Base-by-base conservation (phyloP, 148 eudicot species). In the Diospyros lotus region DNA sequence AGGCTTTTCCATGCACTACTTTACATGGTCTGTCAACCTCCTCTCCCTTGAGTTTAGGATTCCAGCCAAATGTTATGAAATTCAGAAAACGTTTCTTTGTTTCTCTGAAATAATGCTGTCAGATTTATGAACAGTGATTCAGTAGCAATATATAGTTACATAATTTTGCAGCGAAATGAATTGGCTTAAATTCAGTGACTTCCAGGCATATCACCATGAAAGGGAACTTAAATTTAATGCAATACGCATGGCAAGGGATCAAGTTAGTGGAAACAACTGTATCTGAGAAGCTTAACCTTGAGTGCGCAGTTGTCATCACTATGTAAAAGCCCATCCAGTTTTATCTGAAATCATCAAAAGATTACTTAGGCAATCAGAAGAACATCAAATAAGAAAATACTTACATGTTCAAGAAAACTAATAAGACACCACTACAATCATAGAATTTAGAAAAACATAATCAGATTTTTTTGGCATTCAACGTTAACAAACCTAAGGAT, bases 261-360 rank as follows among this genome's bases (percentile, higher is more conserved):
- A 50, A 12, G 51, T 44, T 44, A 28, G 28, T 28, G 28, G 71
- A 51, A 8, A 9, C 58, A 56, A 10, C 12, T 18, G 58, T 41
- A 61, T 17, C 40, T 12, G n/a, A 40, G 60, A 41, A 78, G 80
- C 50, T 66, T 48, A 67, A 94, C 98, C 98, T 92, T 95, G 53
- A 95, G 73, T n/a, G 97, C 97, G 56, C 96, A 90, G 43, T 90
- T 90, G 86, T 92, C 95, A 17, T 95, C 97, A 71, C 85, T 80
- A 76, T 95, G 97, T 82, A 95, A 75, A 77, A 92, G 96, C 77
- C 98, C 98, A 81, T 92, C 92, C 72, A 92, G 76, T 77, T 86
- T 90, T 51, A 95, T 89, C 98, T 95, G 92, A 76, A 78, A 85
- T 17, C 42, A 5, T 68, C 7, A 15, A 9, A 44, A 46, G 56